Conservation (phyloP, 202 grass and related monocot species). For the Sporobolus alterniflorus region DNA sequence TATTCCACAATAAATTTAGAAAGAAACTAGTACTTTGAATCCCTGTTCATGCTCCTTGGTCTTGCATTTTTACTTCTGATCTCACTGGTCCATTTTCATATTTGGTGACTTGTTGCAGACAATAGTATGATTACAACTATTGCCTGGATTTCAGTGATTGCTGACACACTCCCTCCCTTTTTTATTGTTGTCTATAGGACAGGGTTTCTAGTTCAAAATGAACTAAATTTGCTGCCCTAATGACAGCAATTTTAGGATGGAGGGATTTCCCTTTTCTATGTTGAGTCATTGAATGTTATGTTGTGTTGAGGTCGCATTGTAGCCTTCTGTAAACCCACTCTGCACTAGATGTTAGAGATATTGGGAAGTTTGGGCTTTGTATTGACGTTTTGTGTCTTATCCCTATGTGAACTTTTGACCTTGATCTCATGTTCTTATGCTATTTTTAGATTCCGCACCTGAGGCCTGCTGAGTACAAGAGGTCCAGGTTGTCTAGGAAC, state of each 20-base stretch:
- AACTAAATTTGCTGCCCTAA: too few relatives aligned
- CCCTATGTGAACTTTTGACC: neutral
- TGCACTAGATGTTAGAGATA: neutral
- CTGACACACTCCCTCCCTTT: too few relatives aligned
- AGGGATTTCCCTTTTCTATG: too few relatives aligned
- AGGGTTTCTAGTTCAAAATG: too few relatives aligned
- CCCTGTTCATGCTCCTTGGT: neutral
- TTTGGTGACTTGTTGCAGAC: neutral
- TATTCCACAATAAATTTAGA: neutral
- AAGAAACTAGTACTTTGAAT: neutral
- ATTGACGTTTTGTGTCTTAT: neutral
- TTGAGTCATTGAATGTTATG: neutral
- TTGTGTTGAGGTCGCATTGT: neutral
- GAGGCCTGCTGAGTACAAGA: conserved; percentile 78
- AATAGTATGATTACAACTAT: neutral
- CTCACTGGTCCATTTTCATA: neutral
- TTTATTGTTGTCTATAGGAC: too few relatives aligned
- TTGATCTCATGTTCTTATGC: neutral
- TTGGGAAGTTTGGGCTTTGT: neutral
- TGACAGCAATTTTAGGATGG: too few relatives aligned
- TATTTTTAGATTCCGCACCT: conserved; percentile 72
- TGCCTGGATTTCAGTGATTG: neutral
- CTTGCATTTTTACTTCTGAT: neutral
- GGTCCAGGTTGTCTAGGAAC: conserved; percentile 83
- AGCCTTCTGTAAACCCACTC: neutral